Conservation (phyloP, 2,329 filamentous ascomycete genomes). For the Aspergillus sp. region DNA sequence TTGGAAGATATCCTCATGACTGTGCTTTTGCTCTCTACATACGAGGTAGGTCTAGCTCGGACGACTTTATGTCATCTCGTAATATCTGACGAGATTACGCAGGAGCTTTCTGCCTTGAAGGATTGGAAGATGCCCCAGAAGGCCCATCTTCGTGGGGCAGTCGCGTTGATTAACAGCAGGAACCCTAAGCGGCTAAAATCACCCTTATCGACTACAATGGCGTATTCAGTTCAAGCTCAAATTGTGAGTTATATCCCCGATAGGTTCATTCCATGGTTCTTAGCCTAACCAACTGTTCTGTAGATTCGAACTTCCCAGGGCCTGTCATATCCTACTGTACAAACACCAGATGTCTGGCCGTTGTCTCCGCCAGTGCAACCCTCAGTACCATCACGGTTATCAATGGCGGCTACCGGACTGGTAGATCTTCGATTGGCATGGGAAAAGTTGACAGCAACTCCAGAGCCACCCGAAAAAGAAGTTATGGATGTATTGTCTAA, state of each 20-base stretch:
- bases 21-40: conserved; percentile 21
- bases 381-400: conserved; percentile 14
- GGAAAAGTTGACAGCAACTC: conserved; percentile 9
- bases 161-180: conserved; percentile 22
- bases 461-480: background rate
- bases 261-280: background rate
- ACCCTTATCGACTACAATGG: conserved; percentile 10
- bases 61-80: background rate
- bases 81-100: background rate
- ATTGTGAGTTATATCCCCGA: conserved; percentile 14
- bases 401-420: conserved; percentile 14
- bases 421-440: conserved; percentile 20
- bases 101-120: conserved; percentile 23
- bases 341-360: conserved; percentile 19
- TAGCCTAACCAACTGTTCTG: background rate
- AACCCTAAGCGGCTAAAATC: conserved; percentile 10
- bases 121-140: conserved; percentile 15
- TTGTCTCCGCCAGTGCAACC: conserved; percentile 9
- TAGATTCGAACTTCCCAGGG: conserved; percentile 21
- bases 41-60: conserved; percentile 15
- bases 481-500: conserved; percentile 11
- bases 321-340: conserved; percentile 12
- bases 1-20: conserved; percentile 19
- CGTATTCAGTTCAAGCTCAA: conserved; percentile 18
- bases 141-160: conserved; percentile 23